A percentile compares a stretch with the other conserved stretches of the same genome.
These are phyloP conservation scores for Bipolaris victoriae DNA, from an alignment of 2,329 filamentous ascomycete species.

Conservation along the genomic window DNA sequence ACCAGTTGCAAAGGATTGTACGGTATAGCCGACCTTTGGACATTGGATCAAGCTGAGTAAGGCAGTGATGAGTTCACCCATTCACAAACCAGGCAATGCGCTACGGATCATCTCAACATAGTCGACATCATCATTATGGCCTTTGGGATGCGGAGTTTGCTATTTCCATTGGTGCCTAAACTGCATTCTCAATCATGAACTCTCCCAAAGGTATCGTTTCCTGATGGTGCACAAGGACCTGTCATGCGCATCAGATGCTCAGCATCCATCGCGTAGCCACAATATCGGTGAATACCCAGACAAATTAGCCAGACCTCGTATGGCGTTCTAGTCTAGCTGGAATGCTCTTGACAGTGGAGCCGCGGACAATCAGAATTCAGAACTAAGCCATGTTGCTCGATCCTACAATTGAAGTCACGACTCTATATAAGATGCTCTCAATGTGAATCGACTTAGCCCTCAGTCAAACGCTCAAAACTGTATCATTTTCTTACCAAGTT, in stretches of 20 bases:
- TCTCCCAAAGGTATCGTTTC: not conserved
- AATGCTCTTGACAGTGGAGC: slow-evolving; percentile 9
- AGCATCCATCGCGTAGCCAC: slow-evolving; percentile 2
- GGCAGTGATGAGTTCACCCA: not conserved
- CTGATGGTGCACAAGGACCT: not conserved
- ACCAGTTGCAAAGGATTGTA: slow-evolving; percentile 6
- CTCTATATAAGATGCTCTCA: slow-evolving; percentile 15
- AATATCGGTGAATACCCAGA: slow-evolving; percentile 17
- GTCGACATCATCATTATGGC: not conserved
- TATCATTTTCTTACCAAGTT: not conserved
- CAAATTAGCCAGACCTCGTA: slow-evolving; percentile 18
- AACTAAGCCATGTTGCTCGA: slow-evolving; percentile 1
- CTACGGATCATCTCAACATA: not conserved
- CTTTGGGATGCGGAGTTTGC: not conserved
- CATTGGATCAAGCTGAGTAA: not conserved
- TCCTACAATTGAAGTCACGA: not conserved
- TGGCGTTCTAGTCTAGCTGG: slow-evolving; percentile 13
- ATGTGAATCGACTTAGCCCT: not conserved
- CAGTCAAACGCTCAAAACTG: too few species aligned
- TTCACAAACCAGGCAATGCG: not conserved
- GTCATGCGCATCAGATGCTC: not conserved
- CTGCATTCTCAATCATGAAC: not conserved
- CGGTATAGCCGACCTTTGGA: slow-evolving; percentile 9
- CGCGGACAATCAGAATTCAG: slow-evolving; percentile 2
- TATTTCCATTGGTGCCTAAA: not conserved